Evolutionary conservation across 441 rosid genomes (phyloP), one percentile per base, ranked within the genome.

Genomic region (Populus hybrid): DNA sequence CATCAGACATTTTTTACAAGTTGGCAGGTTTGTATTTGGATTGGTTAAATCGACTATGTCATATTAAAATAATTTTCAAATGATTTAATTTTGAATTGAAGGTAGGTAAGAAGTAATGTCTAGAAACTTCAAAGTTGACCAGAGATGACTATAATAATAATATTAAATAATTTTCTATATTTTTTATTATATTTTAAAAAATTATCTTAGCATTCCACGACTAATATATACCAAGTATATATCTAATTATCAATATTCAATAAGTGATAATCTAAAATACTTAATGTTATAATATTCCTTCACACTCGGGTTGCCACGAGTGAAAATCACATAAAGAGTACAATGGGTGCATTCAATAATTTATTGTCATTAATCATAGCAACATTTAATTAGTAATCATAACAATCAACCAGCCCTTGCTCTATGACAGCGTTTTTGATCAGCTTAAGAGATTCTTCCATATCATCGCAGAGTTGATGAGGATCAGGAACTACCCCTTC

Each of bases 391-490:
- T 16, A 16, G n/a, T 54, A 54, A 16, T 14, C 61, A 54, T 3
- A 6, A 54, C n/a, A 54, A 14, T 54, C n/a, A 16, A 54, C 61
- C 8, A 54, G 0, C 61, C 61, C 61, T 54, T 54, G 6, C 1
- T 6, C 6, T 6, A 54, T 54, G 61, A 81, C 85, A 7, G 73
- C 79, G 4, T 87, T 81, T 73, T 78, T 87, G 28, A 83, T 69
- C 34, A 77, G 83, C 14, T 74, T 46, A 73, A 85, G 85, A 8
- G 87, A 83, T 11, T 70, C 73, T 10, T 36, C 80, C 20, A 85
- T 65, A 68, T 88, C 85, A 10, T 87, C 74, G 2, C 84, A 80
- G 14, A 87, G 78, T 65, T 80, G 83, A 67, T 81, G 81, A 72
- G 87, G 83, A 73, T 88, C 83, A 0, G 85, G 83, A 28, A 87